Evolutionary conservation across 257 asterid genomes (phyloP), one percentile per base, ranked within the genome.

Genomic region (Fraxinus anomala): DNA sequence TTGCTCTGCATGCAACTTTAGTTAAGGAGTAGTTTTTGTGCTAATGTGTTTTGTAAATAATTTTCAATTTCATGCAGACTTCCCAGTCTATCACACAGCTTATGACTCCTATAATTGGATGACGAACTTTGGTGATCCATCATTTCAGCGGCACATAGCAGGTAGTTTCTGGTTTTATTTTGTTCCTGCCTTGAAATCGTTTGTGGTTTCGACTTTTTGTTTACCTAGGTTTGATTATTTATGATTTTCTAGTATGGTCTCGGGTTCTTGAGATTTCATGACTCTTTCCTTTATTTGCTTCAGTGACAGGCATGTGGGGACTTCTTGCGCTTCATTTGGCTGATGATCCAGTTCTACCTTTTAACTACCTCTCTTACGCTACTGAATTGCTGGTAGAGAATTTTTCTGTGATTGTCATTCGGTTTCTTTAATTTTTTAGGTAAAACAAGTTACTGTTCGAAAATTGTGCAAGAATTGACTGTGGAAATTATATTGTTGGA

Each of bases 81-180:
- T 90, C 83, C 92, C 99, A 16, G 98, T 91, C 77, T 95, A 95
- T 86, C 99, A 95, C 87, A 93, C 99, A 37, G 96, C 96, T 73
- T 95, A 88, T 54, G 99, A 95, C 86, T 90, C 99, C 72, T 95
- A 90, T 79, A 89, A 88, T 63, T 95, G 99, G 99, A 93, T 93
- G 96, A 51, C 54, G 75, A 91, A 83, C 28, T 73, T 71, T 68
- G 99, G 99, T 68, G 99, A 95, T 81, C 99, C 99, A 51, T 79
- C 85, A 70, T 95, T 95, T 85, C 92, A 89, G 69, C 96, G 99
- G 42, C 99, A 95, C 24, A 93, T 90, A 28, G 83, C 99, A 79
- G 96, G 98, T 94, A 81, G 69, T 39, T 70, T 76, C 49, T 78
- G 70, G 72, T 66, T 74, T 80, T 39, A 23, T 70, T 34, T 10